Conservation (phyloP, 2,329 filamentous ascomycete species). For the Fusarium sp. region DNA sequence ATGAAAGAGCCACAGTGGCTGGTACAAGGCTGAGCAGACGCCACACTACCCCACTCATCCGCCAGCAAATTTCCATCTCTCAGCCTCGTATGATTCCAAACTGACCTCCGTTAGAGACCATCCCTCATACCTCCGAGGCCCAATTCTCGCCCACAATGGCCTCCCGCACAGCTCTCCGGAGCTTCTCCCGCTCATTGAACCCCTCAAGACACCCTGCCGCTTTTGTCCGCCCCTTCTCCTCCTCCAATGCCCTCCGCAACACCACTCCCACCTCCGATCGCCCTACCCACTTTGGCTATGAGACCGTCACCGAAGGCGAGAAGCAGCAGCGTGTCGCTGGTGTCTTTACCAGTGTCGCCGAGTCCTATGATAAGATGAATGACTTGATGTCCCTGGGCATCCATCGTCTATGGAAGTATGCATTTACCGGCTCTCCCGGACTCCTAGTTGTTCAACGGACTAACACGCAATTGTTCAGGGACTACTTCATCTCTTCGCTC, state of each 20-base stretch:
- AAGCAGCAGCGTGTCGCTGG: conserved; percentile 77
- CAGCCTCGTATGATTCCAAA: conserved; percentile 44
- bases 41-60: conserved; percentile 22
- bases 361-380: conserved; percentile 98
- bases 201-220: conserved; percentile 23
- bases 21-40: conserved; percentile 35
- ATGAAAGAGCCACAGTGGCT: conserved; percentile 33
- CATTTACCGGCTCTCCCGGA: conserved; percentile 12
- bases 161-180: conserved; percentile 44
- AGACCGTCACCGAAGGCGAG: conserved; percentile 80
- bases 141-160: conserved; percentile 40
- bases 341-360: conserved; percentile 94
- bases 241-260: conserved; percentile 41
- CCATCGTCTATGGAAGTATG: conserved; percentile 89
- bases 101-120: conserved; percentile 36
- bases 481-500: conserved; percentile 90
- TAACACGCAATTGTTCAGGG: conserved; percentile 53
- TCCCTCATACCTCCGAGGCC: conserved; percentile 19
- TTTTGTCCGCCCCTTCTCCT: conserved; percentile 44
- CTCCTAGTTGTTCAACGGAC: neutral
- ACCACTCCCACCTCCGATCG: conserved; percentile 53
- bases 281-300: conserved; percentile 89
- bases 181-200: conserved; percentile 40
- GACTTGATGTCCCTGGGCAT: conserved; percentile 98
- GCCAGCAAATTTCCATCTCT: conserved; percentile 40